These are phyloP conservation scores for Chlamydomonas sphaeroides DNA, from an alignment of 139 green algal genomes.

Conservation along the genomic window DNA sequence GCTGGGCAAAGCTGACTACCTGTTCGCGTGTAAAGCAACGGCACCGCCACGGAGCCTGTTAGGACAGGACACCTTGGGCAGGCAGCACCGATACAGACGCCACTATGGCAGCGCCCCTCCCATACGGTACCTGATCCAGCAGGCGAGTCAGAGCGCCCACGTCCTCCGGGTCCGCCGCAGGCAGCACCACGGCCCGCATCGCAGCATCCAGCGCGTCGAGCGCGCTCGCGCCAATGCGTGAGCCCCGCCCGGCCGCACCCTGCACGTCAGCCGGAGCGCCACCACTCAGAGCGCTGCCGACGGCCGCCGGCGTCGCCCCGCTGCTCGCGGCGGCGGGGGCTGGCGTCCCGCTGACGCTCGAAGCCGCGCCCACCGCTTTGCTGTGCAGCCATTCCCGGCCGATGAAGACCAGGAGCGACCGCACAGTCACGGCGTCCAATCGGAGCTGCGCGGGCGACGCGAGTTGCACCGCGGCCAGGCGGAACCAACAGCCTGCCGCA, in stretches of 20 bases:
- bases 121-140: slow-evolving; percentile 44
- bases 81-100: too few species aligned
- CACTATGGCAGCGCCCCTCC: too few species aligned
- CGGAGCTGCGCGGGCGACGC: slow-evolving; percentile 33
- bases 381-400: not conserved
- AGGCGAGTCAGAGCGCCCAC: slow-evolving; percentile 29
- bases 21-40: too few species aligned
- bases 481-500: slow-evolving; percentile 19
- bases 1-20: slow-evolving; percentile 28
- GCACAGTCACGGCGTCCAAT: slow-evolving; percentile 10
- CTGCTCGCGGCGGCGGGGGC: not conserved
- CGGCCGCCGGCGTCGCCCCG: not conserved
- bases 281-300: not conserved
- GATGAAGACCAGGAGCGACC: slow-evolving; percentile 24
- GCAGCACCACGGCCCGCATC: slow-evolving; percentile 40
- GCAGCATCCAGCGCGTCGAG: slow-evolving; percentile 46
- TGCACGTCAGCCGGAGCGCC: too few species aligned
- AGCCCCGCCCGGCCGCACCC: not conserved
- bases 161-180: slow-evolving; percentile 36
- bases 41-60: too few species aligned
- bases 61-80: too few species aligned
- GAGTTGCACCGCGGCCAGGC: slow-evolving; percentile 42
- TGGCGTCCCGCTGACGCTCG: not conserved
- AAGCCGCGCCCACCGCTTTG: too few species aligned
- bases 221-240: slow-evolving; percentile 25